phyloP scores from a whole-genome alignment of 176 grass and related monocot species.

The Ananas comosus region DNA sequence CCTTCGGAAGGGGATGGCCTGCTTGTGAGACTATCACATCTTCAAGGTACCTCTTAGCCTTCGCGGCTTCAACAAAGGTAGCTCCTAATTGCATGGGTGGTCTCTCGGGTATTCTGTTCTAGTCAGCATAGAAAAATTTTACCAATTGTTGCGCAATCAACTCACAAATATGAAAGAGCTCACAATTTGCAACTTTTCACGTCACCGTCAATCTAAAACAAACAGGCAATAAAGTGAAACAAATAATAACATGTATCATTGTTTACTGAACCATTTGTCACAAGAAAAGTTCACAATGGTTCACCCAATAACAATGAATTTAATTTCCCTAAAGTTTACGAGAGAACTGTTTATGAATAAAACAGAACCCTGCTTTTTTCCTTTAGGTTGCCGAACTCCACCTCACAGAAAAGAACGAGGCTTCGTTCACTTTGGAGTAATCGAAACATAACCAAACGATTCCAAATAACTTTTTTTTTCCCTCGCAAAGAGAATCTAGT shows the following conservation, averaged over 20 bases:
- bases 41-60: slow-evolving; percentile 88
- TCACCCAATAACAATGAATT: slow-evolving; percentile 53
- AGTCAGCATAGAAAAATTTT: neutral
- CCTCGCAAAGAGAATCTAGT: no score
- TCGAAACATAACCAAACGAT: neutral
- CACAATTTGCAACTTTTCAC: no score
- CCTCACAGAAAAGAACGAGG: neutral
- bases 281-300: slow-evolving; percentile 31
- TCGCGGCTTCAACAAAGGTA: slow-evolving; percentile 27
- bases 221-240: neutral
- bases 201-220: neutral
- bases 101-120: slow-evolving; percentile 73
- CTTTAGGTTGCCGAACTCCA: slow-evolving; percentile 7
- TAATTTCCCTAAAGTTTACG: slow-evolving; percentile 45
- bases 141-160: neutral
- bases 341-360: slow-evolving; percentile 22
- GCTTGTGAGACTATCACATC: slow-evolving; percentile 87
- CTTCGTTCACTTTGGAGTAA: neutral
- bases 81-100: slow-evolving; percentile 51
- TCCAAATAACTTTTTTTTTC: neutral
- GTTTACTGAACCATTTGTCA: slow-evolving; percentile 78
- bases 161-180: neutral
- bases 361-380: slow-evolving; percentile 38
- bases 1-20: slow-evolving; percentile 80
- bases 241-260: slow-evolving; percentile 32